phyloP scores from a whole-genome alignment of 1,139 yeast genomes.

The Geotrichum restrictum region DNA sequence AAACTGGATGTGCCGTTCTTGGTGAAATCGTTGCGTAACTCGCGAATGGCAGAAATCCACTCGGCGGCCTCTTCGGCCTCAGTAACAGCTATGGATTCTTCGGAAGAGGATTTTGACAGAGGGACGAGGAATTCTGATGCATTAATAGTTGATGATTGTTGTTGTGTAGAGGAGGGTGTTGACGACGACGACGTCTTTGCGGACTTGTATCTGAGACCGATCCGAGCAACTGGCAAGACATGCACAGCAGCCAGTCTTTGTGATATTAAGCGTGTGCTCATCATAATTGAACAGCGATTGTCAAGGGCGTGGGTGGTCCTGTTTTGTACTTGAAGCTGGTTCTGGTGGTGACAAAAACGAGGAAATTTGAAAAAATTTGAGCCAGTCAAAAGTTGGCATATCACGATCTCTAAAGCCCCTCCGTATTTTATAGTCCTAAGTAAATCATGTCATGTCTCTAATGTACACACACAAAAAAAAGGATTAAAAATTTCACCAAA shows the following conservation, averaged over 20 bases:
- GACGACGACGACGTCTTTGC: not conserved
- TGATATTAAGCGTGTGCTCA: constrained; percentile 16
- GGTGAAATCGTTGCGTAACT: constrained; percentile 48
- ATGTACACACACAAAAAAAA: constrained; percentile 3
- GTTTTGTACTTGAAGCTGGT: not conserved
- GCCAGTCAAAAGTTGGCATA: constrained; percentile 12
- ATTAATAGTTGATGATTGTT: constrained; percentile 9
- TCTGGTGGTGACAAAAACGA: not conserved
- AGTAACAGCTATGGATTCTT: constrained; percentile 38
- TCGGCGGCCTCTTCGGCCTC: constrained; percentile 60
- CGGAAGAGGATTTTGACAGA: constrained; percentile 11
- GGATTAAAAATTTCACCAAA: not conserved
- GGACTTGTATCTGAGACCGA: constrained; percentile 13
- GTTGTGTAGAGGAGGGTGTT: not conserved
- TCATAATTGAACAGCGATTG: not conserved
- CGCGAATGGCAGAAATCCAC: constrained; percentile 60
- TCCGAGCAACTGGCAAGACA: constrained; percentile 4
- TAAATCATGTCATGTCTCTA: constrained; percentile 7
- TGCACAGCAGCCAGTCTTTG: constrained; percentile 1
- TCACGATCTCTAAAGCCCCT: not conserved
- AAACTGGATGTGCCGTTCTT: constrained; percentile 35
- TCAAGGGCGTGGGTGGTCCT: not conserved
- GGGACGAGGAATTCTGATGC: constrained; percentile 22
- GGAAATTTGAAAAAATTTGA: constrained; percentile 9
- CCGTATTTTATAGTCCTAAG: constrained; percentile 10